Percentiles rank a stretch among this genome's conserved stretches.
phyloP scores from a whole-genome alignment of 164 flowering plant genomes.

The Kalanchoe fedtschenkoi region DNA sequence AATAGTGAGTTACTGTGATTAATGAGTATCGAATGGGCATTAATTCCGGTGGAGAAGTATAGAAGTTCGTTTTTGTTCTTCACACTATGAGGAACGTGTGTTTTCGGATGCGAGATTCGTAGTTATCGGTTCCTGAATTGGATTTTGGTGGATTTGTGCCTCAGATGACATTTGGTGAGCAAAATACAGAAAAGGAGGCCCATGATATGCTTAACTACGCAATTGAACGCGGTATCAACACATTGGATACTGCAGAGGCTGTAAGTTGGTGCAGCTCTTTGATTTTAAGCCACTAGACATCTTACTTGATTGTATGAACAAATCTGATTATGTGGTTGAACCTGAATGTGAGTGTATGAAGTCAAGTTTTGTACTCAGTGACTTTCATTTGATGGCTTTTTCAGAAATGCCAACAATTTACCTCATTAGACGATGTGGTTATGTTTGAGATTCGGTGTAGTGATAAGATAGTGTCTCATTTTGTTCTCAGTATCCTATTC shows the following conservation, averaged over 20 bases:
- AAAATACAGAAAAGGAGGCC: conserved; percentile 89
- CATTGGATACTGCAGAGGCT: conserved; percentile 69
- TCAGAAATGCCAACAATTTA: too few species aligned
- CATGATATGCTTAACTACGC: conserved; percentile 79
- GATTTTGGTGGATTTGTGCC: conserved; percentile 4
- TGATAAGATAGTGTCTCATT: not conserved
- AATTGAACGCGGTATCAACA: conserved; percentile 70
- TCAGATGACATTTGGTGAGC: conserved; percentile 96
- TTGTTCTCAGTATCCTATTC: conserved; percentile 62
- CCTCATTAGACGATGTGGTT: not conserved
- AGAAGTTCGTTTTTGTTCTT: not conserved
- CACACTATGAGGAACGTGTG: not conserved
- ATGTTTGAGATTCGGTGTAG: not conserved
- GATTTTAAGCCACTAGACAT: not conserved
- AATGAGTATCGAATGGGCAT: too few species aligned
- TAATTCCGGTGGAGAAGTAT: too few species aligned
- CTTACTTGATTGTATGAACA: not conserved
- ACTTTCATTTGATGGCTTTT: too few species aligned
- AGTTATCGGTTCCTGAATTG: not conserved
- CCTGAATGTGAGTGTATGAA: too few species aligned
- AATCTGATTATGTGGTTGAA: not conserved
- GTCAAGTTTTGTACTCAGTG: too few species aligned
- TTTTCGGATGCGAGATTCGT: not conserved
- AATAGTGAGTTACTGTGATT: not conserved
- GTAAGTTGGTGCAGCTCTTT: conserved; percentile 30